Base-by-base conservation (phyloP, 169 alveolate species). In the Eimeria zaria region DNA sequence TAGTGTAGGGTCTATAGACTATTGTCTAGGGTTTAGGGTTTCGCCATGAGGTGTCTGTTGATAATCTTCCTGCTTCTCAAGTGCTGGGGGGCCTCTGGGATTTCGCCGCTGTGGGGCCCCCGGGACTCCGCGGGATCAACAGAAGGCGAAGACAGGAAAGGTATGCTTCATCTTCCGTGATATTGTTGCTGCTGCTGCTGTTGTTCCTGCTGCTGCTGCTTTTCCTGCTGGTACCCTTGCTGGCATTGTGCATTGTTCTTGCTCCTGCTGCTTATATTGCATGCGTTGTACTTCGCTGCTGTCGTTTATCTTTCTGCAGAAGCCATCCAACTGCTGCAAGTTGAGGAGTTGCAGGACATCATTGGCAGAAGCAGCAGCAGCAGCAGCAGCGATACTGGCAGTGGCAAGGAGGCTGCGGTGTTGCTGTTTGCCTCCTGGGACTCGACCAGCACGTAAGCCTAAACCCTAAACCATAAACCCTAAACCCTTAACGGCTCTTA, bases 381-480 rank as follows among this genome's bases (percentile, higher is more conserved):
- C 39, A 64, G 74, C 74, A n/a, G 39, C 39, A 64, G 39, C 36
- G 7, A 7, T n/a, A n/a, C 5, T 11, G 85, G 18, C 30, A n/a
- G 22, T 24, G 48, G 51, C 80, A 36, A 18, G 41, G 91, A 83
- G 76, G 91, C 91, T 53, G 91, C 91, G 20, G 91, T 83, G 76
- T 27, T 83, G 74, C 74, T 83, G 71, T 83, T 55, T 76, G 74
- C 91, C 76, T 83, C 91, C 1, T 83, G 91, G 91, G 91, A 83
- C 55, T 58, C 91, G 20, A 83, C 76, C 55, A 83, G 91, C 91
- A 55, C 62, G 91, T 83, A 53, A 24, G 51, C 91, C 30, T 20
- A 48, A n/a, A 80, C 69, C 89, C 74, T 83, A 33, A 24, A 33
- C 48, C 89, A 30, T 18, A 8, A 36, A 16, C 22, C 36, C 36